A percentile compares a stretch with the other conserved stretches of the same genome.
Conservation (phyloP, 805 yeast genomes). For the Metschnikowia hibisci region DNA sequence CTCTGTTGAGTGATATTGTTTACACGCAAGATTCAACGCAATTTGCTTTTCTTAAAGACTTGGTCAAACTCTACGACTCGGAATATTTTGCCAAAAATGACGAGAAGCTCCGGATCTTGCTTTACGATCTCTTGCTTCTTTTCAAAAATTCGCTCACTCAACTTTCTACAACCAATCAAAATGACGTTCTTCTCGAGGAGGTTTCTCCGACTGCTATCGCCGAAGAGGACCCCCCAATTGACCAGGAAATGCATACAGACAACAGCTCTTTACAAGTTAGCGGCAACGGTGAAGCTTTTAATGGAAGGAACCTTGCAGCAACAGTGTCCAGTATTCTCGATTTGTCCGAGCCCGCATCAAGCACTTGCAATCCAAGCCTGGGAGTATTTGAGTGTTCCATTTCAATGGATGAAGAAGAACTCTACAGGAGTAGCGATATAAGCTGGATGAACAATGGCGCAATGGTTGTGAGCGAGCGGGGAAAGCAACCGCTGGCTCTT, state of each 20-base stretch:
- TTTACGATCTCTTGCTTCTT: constrained; percentile 57
- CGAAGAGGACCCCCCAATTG: neutral
- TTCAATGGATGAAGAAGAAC: constrained; percentile 30
- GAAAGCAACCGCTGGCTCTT: constrained; percentile 11
- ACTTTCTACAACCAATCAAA: constrained; percentile 4
- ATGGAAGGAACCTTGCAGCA: constrained; percentile 1
- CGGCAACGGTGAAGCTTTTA: constrained; percentile 1
- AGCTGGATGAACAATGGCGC: constrained; percentile 28
- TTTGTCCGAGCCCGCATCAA: constrained; percentile 28
- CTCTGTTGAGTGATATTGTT: constrained; percentile 41
- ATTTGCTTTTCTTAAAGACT: constrained; percentile 44
- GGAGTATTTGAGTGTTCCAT: constrained; percentile 7
- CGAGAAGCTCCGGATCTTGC: constrained; percentile 50
- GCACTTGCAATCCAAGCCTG: constrained; percentile 19
- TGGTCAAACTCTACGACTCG: constrained; percentile 45
- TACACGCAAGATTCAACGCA: constrained; percentile 40
- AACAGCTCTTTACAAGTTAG: constrained; percentile 1
- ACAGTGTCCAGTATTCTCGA: constrained; percentile 22
- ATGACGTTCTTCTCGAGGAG: constrained; percentile 11
- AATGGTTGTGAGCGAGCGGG: constrained; percentile 18
- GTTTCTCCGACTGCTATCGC: neutral
- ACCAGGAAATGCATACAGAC: neutral
- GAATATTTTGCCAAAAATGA: constrained; percentile 32
- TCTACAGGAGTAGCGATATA: constrained; percentile 29
- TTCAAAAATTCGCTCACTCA: constrained; percentile 40